Conservation (phyloP, 2,329 filamentous ascomycete genomes). For the Ramularia collo-cygni region DNA sequence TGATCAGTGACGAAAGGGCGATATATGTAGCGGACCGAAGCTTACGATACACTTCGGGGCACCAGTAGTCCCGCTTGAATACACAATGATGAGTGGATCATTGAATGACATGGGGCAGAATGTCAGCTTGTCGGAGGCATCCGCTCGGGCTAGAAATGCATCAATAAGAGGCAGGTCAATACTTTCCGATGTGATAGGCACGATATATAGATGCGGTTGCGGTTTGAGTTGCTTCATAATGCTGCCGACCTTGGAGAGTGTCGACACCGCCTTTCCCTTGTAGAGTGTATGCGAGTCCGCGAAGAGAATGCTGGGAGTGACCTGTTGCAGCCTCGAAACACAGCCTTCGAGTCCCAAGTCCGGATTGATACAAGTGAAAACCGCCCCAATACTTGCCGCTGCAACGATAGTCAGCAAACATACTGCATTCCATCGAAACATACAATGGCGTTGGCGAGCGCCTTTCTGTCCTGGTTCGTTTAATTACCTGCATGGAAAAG, state of each 20-base stretch:
- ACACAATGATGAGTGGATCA: slow-evolving; percentile 37
- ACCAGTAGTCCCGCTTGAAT: slow-evolving; percentile 38
- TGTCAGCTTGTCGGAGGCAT: slow-evolving; percentile 26
- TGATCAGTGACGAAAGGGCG: no score
- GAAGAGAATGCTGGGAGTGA: slow-evolving; percentile 36
- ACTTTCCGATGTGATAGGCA: slow-evolving; percentile 21
- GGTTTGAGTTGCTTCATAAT: slow-evolving; percentile 27
- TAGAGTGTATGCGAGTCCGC: slow-evolving; percentile 36
- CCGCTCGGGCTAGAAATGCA: slow-evolving; percentile 30
- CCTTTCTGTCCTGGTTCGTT: no score
- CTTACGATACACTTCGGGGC: slow-evolving; percentile 41
- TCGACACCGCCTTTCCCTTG: slow-evolving; percentile 33
- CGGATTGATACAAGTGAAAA: slow-evolving; percentile 40
- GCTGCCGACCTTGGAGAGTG: slow-evolving; percentile 27
- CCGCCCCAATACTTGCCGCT: slow-evolving; percentile 36
- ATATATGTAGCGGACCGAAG: no score
- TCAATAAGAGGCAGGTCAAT: slow-evolving; percentile 23
- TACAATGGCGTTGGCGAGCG: no score
- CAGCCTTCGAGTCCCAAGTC: slow-evolving; percentile 36
- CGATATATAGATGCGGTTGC: slow-evolving; percentile 23
- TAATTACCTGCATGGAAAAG: slow-evolving; percentile 38
- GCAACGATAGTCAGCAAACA: no score
- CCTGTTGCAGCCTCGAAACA: slow-evolving; percentile 35
- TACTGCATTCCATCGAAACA: no score
- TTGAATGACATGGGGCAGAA: slow-evolving; percentile 37